These are phyloP conservation scores for Colletotrichum sp. DNA, from an alignment of 2,329 filamentous ascomycete genomes.

Conservation along the genomic window DNA sequence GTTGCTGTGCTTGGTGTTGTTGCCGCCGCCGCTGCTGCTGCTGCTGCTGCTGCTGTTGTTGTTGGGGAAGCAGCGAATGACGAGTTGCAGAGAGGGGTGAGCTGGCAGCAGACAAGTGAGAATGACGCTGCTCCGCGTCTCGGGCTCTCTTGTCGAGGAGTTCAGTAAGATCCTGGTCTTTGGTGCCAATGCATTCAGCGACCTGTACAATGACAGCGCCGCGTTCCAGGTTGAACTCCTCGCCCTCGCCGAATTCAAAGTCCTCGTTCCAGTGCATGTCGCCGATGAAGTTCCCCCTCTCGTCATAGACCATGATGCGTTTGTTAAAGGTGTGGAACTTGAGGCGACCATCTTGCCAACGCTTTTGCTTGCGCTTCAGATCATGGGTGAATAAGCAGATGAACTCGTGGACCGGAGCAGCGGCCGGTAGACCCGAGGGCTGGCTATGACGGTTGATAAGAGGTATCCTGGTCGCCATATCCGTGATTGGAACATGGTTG, in stretches of 20 bases:
- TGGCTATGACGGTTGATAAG: not conserved
- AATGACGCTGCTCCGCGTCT: conserved; percentile 56
- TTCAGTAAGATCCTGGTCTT: conserved; percentile 78
- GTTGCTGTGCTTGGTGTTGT: not conserved
- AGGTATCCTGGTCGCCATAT: not conserved
- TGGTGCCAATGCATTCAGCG: conserved; percentile 72
- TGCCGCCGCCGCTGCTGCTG: too few species aligned
- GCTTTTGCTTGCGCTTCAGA: conserved; percentile 83
- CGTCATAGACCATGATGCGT: conserved; percentile 88
- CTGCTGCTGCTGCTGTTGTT: conserved; percentile 7
- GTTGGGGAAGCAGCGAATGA: conserved; percentile 27
- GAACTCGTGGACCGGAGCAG: conserved; percentile 80
- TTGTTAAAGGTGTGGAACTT: conserved; percentile 92
- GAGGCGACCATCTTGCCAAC: conserved; percentile 91
- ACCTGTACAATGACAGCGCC: conserved; percentile 82
- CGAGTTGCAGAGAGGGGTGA: conserved; percentile 28
- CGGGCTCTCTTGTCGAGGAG: conserved; percentile 73
- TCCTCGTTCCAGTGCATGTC: conserved; percentile 81
- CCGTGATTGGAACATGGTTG: not conserved
- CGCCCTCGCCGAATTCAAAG: conserved; percentile 75
- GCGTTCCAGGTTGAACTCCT: conserved; percentile 80
- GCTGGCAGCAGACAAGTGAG: conserved; percentile 29
- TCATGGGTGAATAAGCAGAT: conserved; percentile 89
- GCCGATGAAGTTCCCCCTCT: conserved; percentile 79
- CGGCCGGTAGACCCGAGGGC: conserved; percentile 51